Evolutionary conservation across 768 basidiomycete genomes (phyloP), one percentile per base, ranked within the genome.

Genomic region (Auriscalpium microsporum): DNA sequence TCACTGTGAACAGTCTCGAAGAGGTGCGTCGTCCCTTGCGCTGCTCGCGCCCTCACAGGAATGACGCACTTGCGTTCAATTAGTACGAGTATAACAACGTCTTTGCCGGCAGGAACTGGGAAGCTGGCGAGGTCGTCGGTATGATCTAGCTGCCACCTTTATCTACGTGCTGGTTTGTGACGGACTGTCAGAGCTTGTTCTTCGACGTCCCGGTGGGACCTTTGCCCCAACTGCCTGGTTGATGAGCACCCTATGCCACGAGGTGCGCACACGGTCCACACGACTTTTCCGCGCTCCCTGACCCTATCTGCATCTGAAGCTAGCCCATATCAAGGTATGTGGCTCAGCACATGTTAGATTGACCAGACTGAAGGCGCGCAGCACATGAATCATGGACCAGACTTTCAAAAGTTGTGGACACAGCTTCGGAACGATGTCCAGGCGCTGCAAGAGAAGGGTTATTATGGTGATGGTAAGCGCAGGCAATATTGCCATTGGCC

Each of bases 61-160:
- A 28, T 28, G 28, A 28, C 28, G 28, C 28, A 4, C 28, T 28
- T 28, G 4, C 28, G 28, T 28, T 28, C 28, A 28, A 28, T 2
- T 62, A 91, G 88, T 91, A 92, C 61, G 84, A 90, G 64, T 78
- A 80, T 63, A 92, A 92, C 64, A 63, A 61, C 13, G 86, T 92
- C 7, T 92, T 92, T 68, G 79, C 83, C 5, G 90, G 90, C 1
- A 76, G 90, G 48, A 92, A 91, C 65, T 93, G 90, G 90, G 88
- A 90, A 60, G 75, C 74, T 55, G 90, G 90, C 3, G 90, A 93
- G 69, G 84, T 81, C 10, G 72, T 93, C 55, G 89, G 88, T 87
- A 58, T 60, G 68, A 50, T 40, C 45, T 50, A 1, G 4, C 19
- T 6, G 33, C 68, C n/a, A n/a, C n/a, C 61, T 14, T 9, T 45